Conservation (phyloP, 805 yeast species). For the Ogataea degrootiae region DNA sequence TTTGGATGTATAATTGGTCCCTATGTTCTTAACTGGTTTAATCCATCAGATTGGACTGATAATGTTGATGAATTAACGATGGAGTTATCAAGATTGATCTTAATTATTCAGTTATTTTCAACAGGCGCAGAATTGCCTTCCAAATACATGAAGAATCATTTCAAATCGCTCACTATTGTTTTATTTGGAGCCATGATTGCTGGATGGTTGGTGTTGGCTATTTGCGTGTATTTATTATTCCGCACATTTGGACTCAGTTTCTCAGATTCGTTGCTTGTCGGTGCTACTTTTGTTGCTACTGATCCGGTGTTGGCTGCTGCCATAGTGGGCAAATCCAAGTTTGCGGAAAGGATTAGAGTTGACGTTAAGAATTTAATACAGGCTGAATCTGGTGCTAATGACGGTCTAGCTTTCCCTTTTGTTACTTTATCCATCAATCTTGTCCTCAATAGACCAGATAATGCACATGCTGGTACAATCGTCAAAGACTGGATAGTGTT, state of each 20-base stretch:
- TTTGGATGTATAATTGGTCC: constrained; percentile 90
- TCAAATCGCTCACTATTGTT: constrained; percentile 69
- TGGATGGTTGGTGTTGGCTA: constrained; percentile 83
- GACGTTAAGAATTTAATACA: constrained; percentile 78
- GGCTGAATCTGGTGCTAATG: constrained; percentile 89
- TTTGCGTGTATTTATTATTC: constrained; percentile 72
- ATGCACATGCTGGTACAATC: constrained; percentile 61
- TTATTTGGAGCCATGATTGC: constrained; percentile 83
- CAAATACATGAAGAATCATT: constrained; percentile 80
- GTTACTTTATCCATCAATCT: constrained; percentile 66
- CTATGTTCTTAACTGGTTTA: constrained; percentile 75
- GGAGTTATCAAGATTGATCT: constrained; percentile 76
- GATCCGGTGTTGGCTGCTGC: constrained; percentile 96
- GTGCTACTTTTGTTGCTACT: constrained; percentile 91
- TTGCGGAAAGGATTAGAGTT: constrained; percentile 89
- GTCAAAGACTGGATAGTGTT: constrained; percentile 76
- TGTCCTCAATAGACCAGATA: constrained; percentile 43
- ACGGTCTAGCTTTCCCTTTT: constrained; percentile 95
- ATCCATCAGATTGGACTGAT: constrained; percentile 65
- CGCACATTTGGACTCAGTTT: constrained; percentile 57
- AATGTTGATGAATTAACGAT: constrained; percentile 72
- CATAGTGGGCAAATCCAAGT: constrained; percentile 90
- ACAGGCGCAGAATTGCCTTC: constrained; percentile 92
- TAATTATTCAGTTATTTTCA: constrained; percentile 87
- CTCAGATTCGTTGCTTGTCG: constrained; percentile 64